Base-by-base conservation (phyloP, 192 early-diverging fungal genomes). In the Coemansia sp. region DNA sequence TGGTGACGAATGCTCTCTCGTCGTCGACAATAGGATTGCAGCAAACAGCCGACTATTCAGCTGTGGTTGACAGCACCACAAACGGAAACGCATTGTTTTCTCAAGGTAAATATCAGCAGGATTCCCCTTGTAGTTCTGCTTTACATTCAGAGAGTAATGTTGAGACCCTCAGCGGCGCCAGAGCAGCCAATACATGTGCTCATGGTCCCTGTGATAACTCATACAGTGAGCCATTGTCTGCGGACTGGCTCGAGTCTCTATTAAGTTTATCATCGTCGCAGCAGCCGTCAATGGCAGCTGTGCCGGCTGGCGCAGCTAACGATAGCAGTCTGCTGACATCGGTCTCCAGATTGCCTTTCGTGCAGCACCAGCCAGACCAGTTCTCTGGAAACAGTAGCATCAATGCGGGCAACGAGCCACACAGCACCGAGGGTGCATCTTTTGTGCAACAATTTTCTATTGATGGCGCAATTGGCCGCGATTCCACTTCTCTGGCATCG, bases 71-170 rank as follows among this genome's bases (percentile, higher is more conserved):
- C 13, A 59, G 38, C 57, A 17, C 38, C n/a, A 41, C 57, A 12
- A 37, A 19, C 17, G 60, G 22, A 22, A 48, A 44, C 8, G 22
- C 62, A 56, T 42, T 58, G 9, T 9, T 65, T 46, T 32, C 68
- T 12, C 67, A 71, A 68, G 69, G 74, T 75, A 75, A 75, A 44
- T 75, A 70, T 70, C 40, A 58, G 55, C 65, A 56, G 10, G 42
- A 45, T 19, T 17, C 44, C 37, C 54, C 42, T 40, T 38, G 48
- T 46, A 46, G 20, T 60, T 14, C 46, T 69, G 67, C 57, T 41
- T 8, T 8, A 13, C 17, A 60, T 42, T 61, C 13, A 20, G 32
- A 54, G 54, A 54, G 48, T 39, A 38, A 49, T 60, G 4, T 37
- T 69, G 66, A 62, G 62, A 53, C 56, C 7, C 19, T 48, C 40